Percentiles rank a stretch among this genome's conserved stretches.
Conservation (phyloP, 768 basidiomycete genomes). For the Hypholoma fasciculare region DNA sequence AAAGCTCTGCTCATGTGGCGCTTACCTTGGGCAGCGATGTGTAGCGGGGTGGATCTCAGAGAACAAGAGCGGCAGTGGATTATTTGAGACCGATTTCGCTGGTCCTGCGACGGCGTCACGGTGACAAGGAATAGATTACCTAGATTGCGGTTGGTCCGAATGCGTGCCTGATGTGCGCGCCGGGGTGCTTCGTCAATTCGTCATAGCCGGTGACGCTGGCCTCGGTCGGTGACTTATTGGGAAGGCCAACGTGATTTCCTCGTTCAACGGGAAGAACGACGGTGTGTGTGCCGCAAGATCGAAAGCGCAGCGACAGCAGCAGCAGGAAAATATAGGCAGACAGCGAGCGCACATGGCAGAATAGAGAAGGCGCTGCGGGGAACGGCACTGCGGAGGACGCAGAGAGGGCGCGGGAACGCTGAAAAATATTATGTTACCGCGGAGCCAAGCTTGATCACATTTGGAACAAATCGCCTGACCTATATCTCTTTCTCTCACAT, state of each 20-base stretch:
- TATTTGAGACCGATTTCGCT: no score
- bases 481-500: constrained; percentile 5
- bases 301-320: not conserved
- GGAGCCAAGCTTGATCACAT: constrained; percentile 8
- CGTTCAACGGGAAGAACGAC: not conserved
- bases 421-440: constrained; percentile 3
- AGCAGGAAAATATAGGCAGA: not conserved
- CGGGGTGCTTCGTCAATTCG: no score
- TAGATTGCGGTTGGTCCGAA: no score
- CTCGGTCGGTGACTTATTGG: no score
- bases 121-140: no score
- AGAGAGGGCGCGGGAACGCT: not conserved
- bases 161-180: no score
- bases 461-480: constrained; percentile 6
- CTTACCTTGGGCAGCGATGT: not conserved
- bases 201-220: no score
- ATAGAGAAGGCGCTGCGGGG: not conserved
- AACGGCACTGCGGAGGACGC: not conserved
- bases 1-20: not conserved
- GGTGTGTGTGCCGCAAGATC: not conserved
- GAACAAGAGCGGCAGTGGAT: no score
- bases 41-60: no score
- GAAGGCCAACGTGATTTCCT: constrained; percentile 12
- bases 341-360: not conserved
- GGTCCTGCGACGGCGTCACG: no score